phyloP scores from a whole-genome alignment of 2,329 filamentous ascomycete genomes.

The Fusarium udum region DNA sequence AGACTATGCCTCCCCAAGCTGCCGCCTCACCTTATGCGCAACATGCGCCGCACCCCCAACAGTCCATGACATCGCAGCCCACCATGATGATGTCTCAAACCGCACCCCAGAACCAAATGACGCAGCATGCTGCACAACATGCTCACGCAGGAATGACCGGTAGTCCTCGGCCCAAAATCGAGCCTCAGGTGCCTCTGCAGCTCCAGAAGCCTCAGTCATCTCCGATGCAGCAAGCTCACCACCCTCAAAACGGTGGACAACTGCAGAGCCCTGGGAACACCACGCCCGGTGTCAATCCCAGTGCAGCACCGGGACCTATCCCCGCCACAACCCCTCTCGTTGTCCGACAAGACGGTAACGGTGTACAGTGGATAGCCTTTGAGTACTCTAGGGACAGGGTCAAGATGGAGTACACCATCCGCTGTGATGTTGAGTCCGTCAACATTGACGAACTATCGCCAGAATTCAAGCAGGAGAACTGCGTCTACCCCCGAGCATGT shows the following conservation, averaged over 20 bases:
- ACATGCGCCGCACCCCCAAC: slow-evolving; percentile 60
- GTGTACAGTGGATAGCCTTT: slow-evolving; percentile 98
- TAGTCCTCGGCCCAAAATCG: slow-evolving; percentile 71
- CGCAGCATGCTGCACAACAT: slow-evolving; percentile 67
- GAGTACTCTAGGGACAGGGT: slow-evolving; percentile 97
- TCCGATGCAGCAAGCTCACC: slow-evolving; percentile 52
- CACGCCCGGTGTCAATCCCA: slow-evolving; percentile 75
- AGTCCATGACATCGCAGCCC: slow-evolving; percentile 71
- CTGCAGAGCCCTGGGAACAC: slow-evolving; percentile 51
- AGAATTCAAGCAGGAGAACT: slow-evolving; percentile 98
- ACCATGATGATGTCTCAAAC: slow-evolving; percentile 74
- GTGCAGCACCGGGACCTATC: slow-evolving; percentile 93
- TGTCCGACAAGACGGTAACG: slow-evolving; percentile 93
- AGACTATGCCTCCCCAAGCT: slow-evolving; percentile 72
- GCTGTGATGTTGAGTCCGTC: slow-evolving; percentile 96
- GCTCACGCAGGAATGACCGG: slow-evolving; percentile 65
- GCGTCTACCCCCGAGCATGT: slow-evolving; percentile 95
- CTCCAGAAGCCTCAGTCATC: slow-evolving; percentile 65
- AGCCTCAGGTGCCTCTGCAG: slow-evolving; percentile 68
- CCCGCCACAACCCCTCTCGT: slow-evolving; percentile 95
- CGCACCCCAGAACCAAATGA: slow-evolving; percentile 65
- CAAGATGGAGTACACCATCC: slow-evolving; percentile 99
- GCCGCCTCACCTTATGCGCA: slow-evolving; percentile 69
- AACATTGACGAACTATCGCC: slow-evolving; percentile 84
- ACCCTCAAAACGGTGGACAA: slow-evolving; percentile 51